Evolutionary conservation across 805 yeast genomes (phyloP), one percentile per base, ranked within the genome.

Genomic region (Debaryomyces tyrocola): DNA sequence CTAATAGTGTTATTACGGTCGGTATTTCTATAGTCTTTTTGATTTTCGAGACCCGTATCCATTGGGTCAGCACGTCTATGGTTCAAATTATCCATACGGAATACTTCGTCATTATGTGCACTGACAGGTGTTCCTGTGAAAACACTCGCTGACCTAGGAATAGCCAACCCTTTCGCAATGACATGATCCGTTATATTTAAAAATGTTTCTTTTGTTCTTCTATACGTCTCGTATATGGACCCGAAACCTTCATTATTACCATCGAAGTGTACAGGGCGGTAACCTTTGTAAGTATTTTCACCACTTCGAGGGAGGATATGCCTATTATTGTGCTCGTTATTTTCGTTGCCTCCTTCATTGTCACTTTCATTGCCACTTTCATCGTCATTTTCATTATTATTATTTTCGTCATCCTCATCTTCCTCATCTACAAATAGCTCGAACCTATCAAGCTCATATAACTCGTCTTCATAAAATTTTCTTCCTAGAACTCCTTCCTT

Each of bases 401-500:
- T 34, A 20, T 43, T 41, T 18, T 41, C 49, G 21, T 43, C 45
- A 24, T 41, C 47, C 21, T 45, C 45, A 4, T 58, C 58, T n/a
- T 61, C 62, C 31, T 67, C 67, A 40, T 73, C 75, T 2, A 67
- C 69, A 49, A 72, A 73, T 15, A 73, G 54, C 46, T 70, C 75
- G 37, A 59, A 59, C 21, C 71, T 56, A 46, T 70, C 77, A 20
- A 71, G 58, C 52, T 69, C 75, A 46, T 68, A 73, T 28, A 70
- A 41, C 45, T 84, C 90, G 46, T 85, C 91, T 51, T 85, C 92
- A 58, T 80, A 85, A 37, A 86, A 79, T 14, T 83, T 82, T 49
- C 95, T 69, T 1, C 96, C 96, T 34, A 89, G 61, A 4, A 87
- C 78, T 6, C 92, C 88, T 48, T 82, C 84, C 37, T 82, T 80